These are phyloP conservation scores for Chaetomium fimeti DNA, from an alignment of 495 filamentous ascomycete species.

Conservation along the genomic window DNA sequence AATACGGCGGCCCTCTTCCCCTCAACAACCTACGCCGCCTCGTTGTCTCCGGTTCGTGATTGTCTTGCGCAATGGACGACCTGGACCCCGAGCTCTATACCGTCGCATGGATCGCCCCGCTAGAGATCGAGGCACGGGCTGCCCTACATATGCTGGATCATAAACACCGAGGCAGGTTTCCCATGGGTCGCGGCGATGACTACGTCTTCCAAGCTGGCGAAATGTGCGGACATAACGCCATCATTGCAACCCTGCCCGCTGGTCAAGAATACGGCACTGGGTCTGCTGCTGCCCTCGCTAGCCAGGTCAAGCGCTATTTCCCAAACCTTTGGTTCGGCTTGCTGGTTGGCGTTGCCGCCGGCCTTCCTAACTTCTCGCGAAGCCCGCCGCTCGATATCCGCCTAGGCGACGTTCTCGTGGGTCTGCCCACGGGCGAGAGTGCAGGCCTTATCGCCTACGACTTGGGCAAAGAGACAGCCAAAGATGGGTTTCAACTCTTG, in stretches of 20 bases:
- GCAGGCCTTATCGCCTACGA: neutral
- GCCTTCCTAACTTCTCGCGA: neutral
- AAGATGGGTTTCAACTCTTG: neutral
- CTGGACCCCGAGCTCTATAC: neutral
- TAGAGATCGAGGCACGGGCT: neutral
- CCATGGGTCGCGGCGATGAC: neutral
- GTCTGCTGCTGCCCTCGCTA: neutral
- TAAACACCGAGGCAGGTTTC: neutral
- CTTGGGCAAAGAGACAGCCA: neutral
- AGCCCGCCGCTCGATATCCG: neutral
- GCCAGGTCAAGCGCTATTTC: neutral
- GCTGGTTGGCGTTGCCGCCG: neutral
- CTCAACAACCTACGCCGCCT: no score
- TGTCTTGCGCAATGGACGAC: neutral
- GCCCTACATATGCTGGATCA: neutral
- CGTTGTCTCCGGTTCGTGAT: no score
- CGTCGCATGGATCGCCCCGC: neutral
- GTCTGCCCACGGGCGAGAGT: neutral
- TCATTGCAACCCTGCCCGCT: neutral
- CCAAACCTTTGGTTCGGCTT: constrained; percentile 2
- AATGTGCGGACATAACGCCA: neutral
- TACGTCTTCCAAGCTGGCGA: neutral
- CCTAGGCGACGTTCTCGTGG: neutral
- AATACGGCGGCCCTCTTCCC: no score
- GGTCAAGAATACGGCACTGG: neutral